Base-by-base conservation (phyloP, 202 grass and related monocot species). In the Zoysia matrella region DNA sequence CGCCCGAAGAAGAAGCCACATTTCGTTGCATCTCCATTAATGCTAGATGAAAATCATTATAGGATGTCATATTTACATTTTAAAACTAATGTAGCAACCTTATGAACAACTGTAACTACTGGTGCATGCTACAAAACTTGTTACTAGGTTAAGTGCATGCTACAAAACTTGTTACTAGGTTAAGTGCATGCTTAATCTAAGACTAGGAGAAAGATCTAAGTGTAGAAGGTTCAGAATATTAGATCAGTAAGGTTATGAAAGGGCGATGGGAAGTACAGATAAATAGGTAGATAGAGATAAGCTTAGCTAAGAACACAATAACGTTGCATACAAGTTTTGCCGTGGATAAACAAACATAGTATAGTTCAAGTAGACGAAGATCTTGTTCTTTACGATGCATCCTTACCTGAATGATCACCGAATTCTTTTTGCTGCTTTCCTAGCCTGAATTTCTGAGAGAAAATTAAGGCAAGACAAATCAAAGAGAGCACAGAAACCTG, bases 371-470 rank as follows among this genome's bases (percentile, higher is more conserved):
- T 57, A 74, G 42, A 64, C 45, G 18, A 57, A 74, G 22, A 70
- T 57, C 1, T 62, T 46, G 48, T 50, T 36, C 30, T 36, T 89
- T 85, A 98, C 85, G 88, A 46, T 46, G 45, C 45, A 65, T 89
- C 76, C 85, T 94, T 96, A 86, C 87, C 85, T 36, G 91, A 90
- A 67, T 94, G 93, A 56, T 96, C 93, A 54, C 83, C 91, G n/a
- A 94, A 91, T 58, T 99, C 96, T 76, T 94, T 99, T 72, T 96
- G 93, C 71, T 99, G 96, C 89, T 99, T 99, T 75, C 96, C 96
- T 73, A 94, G 86, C 69, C 96, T 86, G 78, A 96, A 99, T 94
- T 99, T 99, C 96, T 99, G 47, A 72, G 47, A 36, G 30, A 18
- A 58, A 53, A 3, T 6, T 15, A 55, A 66, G 74, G 70, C 42